Evolutionary conservation across 2,329 filamentous ascomycete species (phyloP).

Genomic region (Neonectria hederae): DNA sequence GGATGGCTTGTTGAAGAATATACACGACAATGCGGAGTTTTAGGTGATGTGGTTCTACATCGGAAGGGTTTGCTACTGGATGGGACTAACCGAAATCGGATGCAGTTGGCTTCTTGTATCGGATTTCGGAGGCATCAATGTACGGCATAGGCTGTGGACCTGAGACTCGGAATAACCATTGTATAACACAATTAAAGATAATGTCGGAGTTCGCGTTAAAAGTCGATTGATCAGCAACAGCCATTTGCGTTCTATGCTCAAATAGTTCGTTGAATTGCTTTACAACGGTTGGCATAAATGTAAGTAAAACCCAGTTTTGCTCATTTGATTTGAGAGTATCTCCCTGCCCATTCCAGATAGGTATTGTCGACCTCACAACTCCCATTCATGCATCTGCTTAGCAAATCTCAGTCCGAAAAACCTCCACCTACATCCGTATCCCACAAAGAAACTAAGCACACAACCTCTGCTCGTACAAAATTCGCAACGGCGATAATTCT

Average conservation of each 20-base stretch:
- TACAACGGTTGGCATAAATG: constrained; percentile 1
- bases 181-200: constrained; percentile 2
- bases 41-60: neutral
- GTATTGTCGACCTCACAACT: neutral
- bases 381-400: neutral
- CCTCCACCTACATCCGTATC: neutral
- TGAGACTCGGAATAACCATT: neutral
- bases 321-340: neutral
- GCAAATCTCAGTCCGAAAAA: neutral
- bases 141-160: neutral
- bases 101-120: neutral
- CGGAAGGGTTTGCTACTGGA: constrained; percentile 1
- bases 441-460: neutral
- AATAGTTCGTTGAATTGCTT: constrained; percentile 6
- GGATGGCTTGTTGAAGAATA: neutral
- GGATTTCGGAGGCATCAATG: neutral
- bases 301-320: neutral
- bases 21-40: constrained; percentile 7
- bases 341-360: neutral
- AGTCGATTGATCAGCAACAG: neutral
- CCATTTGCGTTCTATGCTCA: too few species aligned
- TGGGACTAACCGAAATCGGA: neutral
- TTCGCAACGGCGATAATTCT: neutral
- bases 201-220: neutral
- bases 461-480: neutral